Evolutionary conservation across 2,329 filamentous ascomycete genomes (phyloP), one percentile per base, ranked within the genome.

Genomic region (Botrytis hyacinthi): DNA sequence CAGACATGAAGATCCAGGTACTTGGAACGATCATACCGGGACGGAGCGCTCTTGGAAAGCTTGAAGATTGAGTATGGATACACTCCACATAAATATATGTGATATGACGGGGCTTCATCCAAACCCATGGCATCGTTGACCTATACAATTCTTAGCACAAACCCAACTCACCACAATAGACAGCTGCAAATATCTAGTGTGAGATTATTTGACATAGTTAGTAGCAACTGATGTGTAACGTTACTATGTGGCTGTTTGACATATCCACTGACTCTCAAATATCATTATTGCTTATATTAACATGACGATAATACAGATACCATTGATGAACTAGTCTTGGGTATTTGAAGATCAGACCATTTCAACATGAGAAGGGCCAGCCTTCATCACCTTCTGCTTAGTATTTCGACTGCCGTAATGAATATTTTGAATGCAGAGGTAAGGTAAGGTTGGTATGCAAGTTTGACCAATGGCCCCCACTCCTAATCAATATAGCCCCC

Each of bases 341-440:
- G 22, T 51, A 57, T 37, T 46, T 37, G 61, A 59, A 59, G 29
- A 59, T 68, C 70, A 67, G 37, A 57, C 70, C 48, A 71, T 29
- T 57, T 44, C 35, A 57, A 29, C 12, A 46, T 66, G n/a, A 32
- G n/a, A 26, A 46, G 61, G 2, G 22, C 46, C 32, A 40, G 32
- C 46, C 22, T 26, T 67, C 48, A 32, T 51, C 32, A 51, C 14
- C 22, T 18, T 22, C 32, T 68, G 37, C 37, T 72, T 60, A 60
- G 51, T 42, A 44, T 35, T 37, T 48, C 22, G 42, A 10, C n/a
- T 40, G 26, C 37, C 40, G 42, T 61, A 61, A 48, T 46, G 59
- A 42, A 40, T 42, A 42, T 63, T 20, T 63, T 8, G 26, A 9
- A 63, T 70, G 68, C 32, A 51, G 2, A 48, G 32, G 35, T 46